Conservation (phyloP, 306 rosid species). For the Lablab purpureus region DNA sequence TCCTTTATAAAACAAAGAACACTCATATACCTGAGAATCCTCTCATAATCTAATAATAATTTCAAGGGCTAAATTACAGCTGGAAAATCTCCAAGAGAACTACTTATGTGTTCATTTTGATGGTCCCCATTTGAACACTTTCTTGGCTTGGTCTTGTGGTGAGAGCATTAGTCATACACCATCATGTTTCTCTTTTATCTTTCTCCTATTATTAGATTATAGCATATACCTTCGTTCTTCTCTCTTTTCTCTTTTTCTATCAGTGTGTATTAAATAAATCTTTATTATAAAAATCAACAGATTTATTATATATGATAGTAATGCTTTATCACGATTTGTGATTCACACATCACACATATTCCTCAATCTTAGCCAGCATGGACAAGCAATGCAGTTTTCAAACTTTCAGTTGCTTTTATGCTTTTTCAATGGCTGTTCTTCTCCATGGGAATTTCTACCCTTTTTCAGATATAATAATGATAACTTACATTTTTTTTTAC, state of each 20-base stretch:
- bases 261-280: no score
- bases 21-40: not conserved
- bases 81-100: slow-evolving; percentile 10
- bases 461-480: slow-evolving; percentile 4
- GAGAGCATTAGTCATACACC: not conserved
- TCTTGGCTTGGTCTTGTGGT: not conserved
- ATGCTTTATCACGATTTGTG: no score
- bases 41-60: not conserved
- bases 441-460: slow-evolving; percentile 33
- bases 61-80: not conserved
- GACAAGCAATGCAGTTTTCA: slow-evolving; percentile 9
- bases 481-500: not conserved
- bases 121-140: slow-evolving; percentile 1
- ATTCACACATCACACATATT: not conserved
- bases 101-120: not conserved
- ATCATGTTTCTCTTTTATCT: no score
- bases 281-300: no score
- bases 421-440: slow-evolving; percentile 42
- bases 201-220: no score
- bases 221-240: no score
- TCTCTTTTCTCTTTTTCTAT: no score
- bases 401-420: slow-evolving; percentile 32
- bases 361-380: slow-evolving; percentile 24
- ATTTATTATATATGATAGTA: no score
- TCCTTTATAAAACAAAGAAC: not conserved